These are phyloP conservation scores for Medakamo hakoo DNA, from an alignment of 139 green algal genomes.

Conservation along the genomic window DNA sequence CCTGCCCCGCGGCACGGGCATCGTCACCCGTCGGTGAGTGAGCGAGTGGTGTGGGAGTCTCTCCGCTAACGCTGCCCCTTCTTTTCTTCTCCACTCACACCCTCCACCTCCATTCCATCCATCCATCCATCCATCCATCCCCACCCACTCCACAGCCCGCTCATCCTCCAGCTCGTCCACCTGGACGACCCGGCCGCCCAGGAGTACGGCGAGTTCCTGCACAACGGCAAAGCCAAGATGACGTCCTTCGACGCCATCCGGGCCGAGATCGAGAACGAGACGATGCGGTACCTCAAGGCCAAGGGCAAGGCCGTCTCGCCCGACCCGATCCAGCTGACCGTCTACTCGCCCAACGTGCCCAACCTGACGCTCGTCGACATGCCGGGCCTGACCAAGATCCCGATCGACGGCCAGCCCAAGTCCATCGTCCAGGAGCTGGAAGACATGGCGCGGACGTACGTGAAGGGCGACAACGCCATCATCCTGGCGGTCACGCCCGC, in stretches of 20 bases:
- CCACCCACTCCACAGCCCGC: no score
- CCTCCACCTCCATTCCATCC: no score
- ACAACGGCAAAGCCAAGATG: slow-evolving; percentile 56
- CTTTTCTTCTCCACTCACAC: no score
- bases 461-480: slow-evolving; percentile 80
- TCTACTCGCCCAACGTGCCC: slow-evolving; percentile 75
- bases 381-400: slow-evolving; percentile 90
- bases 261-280: slow-evolving; percentile 85
- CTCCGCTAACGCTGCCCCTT: no score
- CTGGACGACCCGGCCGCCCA: slow-evolving; percentile 43
- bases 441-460: slow-evolving; percentile 83
- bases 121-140: no score
- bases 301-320: slow-evolving; percentile 64
- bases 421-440: slow-evolving; percentile 89
- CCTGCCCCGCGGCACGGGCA: slow-evolving; percentile 79
- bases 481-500: slow-evolving; percentile 92
- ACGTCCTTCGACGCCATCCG: slow-evolving; percentile 70
- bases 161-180: slow-evolving; percentile 82
- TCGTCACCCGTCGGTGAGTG: slow-evolving; percentile 82
- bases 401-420: slow-evolving; percentile 86
- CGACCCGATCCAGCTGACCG: slow-evolving; percentile 84
- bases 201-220: slow-evolving; percentile 84
- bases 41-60: no score
- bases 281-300: slow-evolving; percentile 52
- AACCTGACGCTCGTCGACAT: slow-evolving; percentile 94